Evolutionary conservation across 495 filamentous ascomycete species (phyloP).

Genomic region (Neurospora sp.): DNA sequence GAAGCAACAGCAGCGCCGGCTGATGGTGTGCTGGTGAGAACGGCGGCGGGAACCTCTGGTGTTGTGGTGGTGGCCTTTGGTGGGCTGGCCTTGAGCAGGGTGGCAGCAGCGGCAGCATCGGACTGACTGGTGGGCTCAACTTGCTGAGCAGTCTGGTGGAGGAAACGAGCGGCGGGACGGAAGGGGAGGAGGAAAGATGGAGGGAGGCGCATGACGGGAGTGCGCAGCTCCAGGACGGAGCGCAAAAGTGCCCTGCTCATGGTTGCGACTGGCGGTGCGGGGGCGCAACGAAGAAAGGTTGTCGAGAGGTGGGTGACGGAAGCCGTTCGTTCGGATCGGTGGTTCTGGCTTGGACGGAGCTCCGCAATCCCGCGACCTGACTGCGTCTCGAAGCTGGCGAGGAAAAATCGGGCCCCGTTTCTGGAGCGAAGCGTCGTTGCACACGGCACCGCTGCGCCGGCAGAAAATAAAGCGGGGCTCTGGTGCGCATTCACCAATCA

Average conservation of each 20-base stretch:
- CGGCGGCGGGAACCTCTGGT: not conserved
- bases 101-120: slow-evolving; percentile 3
- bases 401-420: slow-evolving; percentile 1
- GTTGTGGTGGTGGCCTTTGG: slow-evolving; percentile 13
- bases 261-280: slow-evolving; percentile 2
- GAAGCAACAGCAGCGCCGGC: not conserved
- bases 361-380: slow-evolving; percentile 2
- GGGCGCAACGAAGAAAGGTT: slow-evolving; percentile 6
- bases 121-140: slow-evolving; percentile 13
- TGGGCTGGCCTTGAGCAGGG: not conserved
- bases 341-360: not conserved
- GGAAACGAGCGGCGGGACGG: slow-evolving; percentile 14
- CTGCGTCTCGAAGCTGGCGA: not conserved
- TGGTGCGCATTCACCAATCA: not conserved
- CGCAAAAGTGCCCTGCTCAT: slow-evolving; percentile 39
- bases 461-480: slow-evolving; percentile 3
- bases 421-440: not conserved
- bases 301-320: slow-evolving; percentile 8
- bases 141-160: slow-evolving; percentile 21
- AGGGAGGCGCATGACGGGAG: slow-evolving; percentile 24
- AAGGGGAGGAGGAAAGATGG: slow-evolving; percentile 24
- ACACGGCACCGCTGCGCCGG: not conserved
- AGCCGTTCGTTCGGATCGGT: not conserved
- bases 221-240: slow-evolving; percentile 38
- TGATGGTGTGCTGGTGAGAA: slow-evolving; percentile 2